Percentiles rank a stretch among this genome's conserved stretches.
Evolutionary conservation across 805 yeast species (phyloP).

Genomic region (Helenozyma rhizophorensis): DNA sequence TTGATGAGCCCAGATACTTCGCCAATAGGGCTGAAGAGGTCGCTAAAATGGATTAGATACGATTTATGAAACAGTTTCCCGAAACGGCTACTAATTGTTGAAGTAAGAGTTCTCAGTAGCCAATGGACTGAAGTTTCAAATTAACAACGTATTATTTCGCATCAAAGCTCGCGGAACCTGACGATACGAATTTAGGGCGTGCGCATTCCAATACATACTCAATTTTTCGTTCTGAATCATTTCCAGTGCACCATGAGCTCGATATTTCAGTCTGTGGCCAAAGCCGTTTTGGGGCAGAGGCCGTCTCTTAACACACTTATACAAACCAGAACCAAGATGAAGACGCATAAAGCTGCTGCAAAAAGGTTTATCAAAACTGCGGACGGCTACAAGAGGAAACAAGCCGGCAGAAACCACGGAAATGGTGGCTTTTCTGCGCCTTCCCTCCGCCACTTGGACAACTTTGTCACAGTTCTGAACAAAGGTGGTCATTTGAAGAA

Average conservation of each 20-base stretch:
- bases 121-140: no score
- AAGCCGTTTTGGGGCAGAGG: constrained; percentile 14
- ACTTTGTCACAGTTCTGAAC: constrained; percentile 49
- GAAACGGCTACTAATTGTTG: no score
- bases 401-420: constrained; percentile 89
- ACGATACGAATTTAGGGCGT: no score
- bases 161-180: no score
- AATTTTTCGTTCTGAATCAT: neutral
- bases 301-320: constrained; percentile 23
- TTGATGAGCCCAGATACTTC: constrained; percentile 88
- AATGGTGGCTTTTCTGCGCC: constrained; percentile 81
- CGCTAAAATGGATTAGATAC: no score
- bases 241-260: constrained; percentile 9
- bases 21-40: no score
- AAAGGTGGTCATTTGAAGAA: constrained; percentile 56
- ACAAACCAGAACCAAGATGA: constrained; percentile 48
- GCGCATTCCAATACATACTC: neutral
- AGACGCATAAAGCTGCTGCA: constrained; percentile 83
- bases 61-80: no score
- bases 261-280: constrained; percentile 14
- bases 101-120: no score
- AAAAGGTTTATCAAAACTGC: constrained; percentile 82
- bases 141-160: no score
- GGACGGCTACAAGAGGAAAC: constrained; percentile 48
- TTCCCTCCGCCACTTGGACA: constrained; percentile 54